A percentile compares a stretch with the other conserved stretches of the same genome.
Evolutionary conservation across 768 basidiomycete species (phyloP).

Genomic region (Suillus tomentosus): DNA sequence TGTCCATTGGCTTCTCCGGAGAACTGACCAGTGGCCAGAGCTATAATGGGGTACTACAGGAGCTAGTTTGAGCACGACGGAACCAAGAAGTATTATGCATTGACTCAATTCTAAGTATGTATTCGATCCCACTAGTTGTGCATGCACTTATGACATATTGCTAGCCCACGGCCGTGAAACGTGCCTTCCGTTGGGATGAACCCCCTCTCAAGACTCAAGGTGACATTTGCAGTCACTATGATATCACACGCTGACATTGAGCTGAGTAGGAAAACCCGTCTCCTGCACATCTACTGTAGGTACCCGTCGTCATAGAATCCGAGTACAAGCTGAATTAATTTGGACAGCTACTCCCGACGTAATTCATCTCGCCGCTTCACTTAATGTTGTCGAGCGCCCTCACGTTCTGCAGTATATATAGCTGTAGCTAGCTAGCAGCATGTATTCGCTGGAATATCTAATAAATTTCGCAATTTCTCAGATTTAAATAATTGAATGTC

Average conservation of each 20-base stretch:
- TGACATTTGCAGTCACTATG: slow-evolving; percentile 76
- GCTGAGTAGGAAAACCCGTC: slow-evolving; percentile 75
- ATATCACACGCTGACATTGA: slow-evolving; percentile 67
- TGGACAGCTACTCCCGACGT: too few species aligned
- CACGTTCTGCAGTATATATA: too few species aligned
- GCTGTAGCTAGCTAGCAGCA: too few species aligned
- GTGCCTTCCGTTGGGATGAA: slow-evolving; percentile 91
- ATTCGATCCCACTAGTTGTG: not conserved
- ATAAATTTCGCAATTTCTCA: too few species aligned
- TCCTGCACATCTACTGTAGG: slow-evolving; percentile 71
- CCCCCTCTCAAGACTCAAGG: slow-evolving; percentile 89
- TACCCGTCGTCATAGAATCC: too few species aligned
- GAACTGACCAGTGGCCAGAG: slow-evolving; percentile 48
- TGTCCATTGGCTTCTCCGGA: slow-evolving; percentile 69
- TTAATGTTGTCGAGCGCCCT: too few species aligned
- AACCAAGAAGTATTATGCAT: slow-evolving; percentile 67
- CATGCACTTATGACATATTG: slow-evolving; percentile 1
- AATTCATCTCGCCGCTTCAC: too few species aligned
- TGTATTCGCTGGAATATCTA: too few species aligned
- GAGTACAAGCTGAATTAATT: too few species aligned
- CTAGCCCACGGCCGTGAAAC: slow-evolving; percentile 83
- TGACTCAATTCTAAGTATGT: slow-evolving; percentile 87
- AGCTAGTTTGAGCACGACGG: slow-evolving; percentile 61
- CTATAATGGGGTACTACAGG: slow-evolving; percentile 85
- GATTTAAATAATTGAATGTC: too few species aligned